These are phyloP conservation scores for Lichenothelia convexa DNA, from an alignment of 495 filamentous ascomycete genomes.

Conservation along the genomic window DNA sequence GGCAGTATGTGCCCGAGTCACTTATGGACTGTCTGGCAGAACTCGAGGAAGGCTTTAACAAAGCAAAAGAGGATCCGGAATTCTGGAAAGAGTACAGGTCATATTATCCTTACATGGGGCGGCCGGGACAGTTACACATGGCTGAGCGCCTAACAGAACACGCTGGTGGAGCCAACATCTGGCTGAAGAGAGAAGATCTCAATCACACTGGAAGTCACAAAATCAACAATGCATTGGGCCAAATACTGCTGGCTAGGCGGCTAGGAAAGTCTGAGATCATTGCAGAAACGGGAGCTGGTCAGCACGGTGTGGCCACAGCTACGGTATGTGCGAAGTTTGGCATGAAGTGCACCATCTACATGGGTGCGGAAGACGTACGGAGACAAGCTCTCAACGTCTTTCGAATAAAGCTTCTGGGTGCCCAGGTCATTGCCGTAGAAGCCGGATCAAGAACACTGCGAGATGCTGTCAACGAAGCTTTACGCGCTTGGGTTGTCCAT, in stretches of 20 bases:
- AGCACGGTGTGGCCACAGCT: constrained; percentile 88
- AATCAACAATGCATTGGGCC: constrained; percentile 92
- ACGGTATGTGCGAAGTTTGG: constrained; percentile 95
- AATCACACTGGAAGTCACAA: constrained; percentile 75
- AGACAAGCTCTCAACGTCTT: constrained; percentile 92
- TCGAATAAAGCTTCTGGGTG: constrained; percentile 88
- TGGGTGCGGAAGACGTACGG: constrained; percentile 88
- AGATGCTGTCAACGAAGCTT: constrained; percentile 90
- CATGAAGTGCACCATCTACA: constrained; percentile 89
- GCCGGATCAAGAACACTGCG: constrained; percentile 69
- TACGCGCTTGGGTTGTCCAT: constrained; percentile 73
- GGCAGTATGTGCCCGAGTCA: constrained; percentile 96
- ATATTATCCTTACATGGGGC: constrained; percentile 95
- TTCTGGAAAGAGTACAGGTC: constrained; percentile 97
- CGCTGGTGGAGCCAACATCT: constrained; percentile 82
- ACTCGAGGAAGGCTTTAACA: constrained; percentile 80
- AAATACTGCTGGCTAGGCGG: constrained; percentile 62
- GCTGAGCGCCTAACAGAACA: constrained; percentile 76
- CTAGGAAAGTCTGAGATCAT: constrained; percentile 89
- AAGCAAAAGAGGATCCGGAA: constrained; percentile 60
- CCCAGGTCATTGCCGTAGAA: constrained; percentile 71
- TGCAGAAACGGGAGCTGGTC: constrained; percentile 89
- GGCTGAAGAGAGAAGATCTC: constrained; percentile 86
- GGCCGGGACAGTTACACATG: constrained; percentile 76
- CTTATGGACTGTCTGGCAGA: constrained; percentile 92